Percentiles rank a stretch among this genome's conserved stretches.
Evolutionary conservation across 257 asterid species (phyloP).

Genomic region (Ehretia macrophylla): DNA sequence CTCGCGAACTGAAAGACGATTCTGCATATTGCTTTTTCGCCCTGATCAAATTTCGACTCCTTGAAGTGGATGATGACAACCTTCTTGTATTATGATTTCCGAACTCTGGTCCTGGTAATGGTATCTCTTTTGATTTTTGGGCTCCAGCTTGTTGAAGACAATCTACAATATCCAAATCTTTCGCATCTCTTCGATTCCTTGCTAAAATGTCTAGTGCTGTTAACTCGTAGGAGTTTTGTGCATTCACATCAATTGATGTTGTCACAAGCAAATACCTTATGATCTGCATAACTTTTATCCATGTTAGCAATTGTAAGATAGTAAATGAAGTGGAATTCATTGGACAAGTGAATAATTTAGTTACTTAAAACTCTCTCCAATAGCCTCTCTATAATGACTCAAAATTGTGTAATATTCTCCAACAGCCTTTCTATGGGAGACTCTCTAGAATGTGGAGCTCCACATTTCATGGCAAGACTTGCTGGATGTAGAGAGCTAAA

Average conservation of each 20-base stretch:
- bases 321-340: too few relatives aligned
- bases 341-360: too few relatives aligned
- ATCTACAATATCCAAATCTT: slow-evolving; percentile 27
- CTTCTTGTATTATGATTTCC: background rate
- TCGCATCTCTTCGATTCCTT: slow-evolving; percentile 16
- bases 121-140: slow-evolving; percentile 5
- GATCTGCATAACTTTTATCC: slow-evolving; percentile 12
- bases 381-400: too few relatives aligned
- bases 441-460: too few relatives aligned
- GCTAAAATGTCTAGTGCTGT: slow-evolving; percentile 32
- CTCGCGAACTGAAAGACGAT: background rate
- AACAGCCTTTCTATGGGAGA: too few relatives aligned
- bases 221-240: slow-evolving; percentile 19
- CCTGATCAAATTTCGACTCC: background rate
- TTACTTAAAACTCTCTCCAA: too few relatives aligned
- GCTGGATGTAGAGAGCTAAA: too few relatives aligned
- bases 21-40: background rate
- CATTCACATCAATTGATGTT: slow-evolving; percentile 16
- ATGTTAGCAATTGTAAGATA: background rate
- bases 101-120: background rate
- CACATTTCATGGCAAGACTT: too few relatives aligned
- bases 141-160: slow-evolving; percentile 25
- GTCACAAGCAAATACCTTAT: slow-evolving; percentile 19
- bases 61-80: background rate
- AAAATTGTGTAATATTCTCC: too few relatives aligned